These are phyloP conservation scores for Phytopythium helicoides DNA, from an alignment of 352 stramenopile genomes.

Conservation along the genomic window DNA sequence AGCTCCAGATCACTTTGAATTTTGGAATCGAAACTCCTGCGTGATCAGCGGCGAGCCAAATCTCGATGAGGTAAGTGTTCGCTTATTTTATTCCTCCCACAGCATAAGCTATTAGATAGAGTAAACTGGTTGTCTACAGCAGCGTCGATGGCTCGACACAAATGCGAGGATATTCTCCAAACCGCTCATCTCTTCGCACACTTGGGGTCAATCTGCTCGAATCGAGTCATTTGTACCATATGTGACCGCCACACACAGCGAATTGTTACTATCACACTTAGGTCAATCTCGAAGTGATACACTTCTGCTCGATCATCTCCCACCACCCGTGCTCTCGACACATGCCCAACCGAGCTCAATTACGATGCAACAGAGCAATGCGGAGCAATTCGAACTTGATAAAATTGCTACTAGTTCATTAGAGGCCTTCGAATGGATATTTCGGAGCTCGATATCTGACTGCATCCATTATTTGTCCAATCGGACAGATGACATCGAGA, in stretches of 20 bases:
- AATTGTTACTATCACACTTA: slow-evolving; percentile 11
- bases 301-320: slow-evolving; percentile 19
- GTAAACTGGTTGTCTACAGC: slow-evolving; percentile 10
- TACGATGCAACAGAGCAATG: background rate
- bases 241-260: slow-evolving; percentile 12
- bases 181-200: slow-evolving; percentile 11
- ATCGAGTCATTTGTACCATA: slow-evolving; percentile 13
- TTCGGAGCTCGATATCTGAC: slow-evolving; percentile 1
- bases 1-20: slow-evolving; percentile 5
- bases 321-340: background rate
- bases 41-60: slow-evolving; percentile 11
- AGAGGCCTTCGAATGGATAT: slow-evolving; percentile 11
- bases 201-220: background rate
- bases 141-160: slow-evolving; percentile 16
- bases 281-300: slow-evolving; percentile 5
- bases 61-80: slow-evolving; percentile 3
- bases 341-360: background rate
- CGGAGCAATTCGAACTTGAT: background rate
- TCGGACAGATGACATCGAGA: background rate
- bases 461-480: background rate
- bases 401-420: slow-evolving; percentile 1
- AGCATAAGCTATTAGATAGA: background rate
- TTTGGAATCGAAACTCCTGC: background rate
- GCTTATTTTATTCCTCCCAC: no score
- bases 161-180: slow-evolving; percentile 19